Evolutionary conservation across 768 basidiomycete species (phyloP), one percentile per base, ranked within the genome.

Genomic region (Podaxis pistillaris): DNA sequence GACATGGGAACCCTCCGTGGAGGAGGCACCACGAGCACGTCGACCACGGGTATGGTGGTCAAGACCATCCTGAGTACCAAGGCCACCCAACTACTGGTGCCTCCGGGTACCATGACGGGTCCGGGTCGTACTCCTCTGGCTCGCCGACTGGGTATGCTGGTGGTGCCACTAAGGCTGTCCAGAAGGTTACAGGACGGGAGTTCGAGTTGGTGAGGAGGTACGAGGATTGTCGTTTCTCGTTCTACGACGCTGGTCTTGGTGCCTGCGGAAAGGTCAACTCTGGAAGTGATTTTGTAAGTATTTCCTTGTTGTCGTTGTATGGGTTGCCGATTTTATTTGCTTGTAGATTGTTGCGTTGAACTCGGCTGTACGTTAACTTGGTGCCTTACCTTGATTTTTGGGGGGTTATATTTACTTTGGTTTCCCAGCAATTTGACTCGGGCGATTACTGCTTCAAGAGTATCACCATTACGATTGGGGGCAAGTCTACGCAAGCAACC

Each of bases 381-480:
- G 24, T 26, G 28, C 15, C 30, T 30, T 24, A 3, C 36, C 38
- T 17, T 37, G 53, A 19, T 49, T 33, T 30, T 17, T 30, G 1
- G 0, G 33, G 33, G 8, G 33, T 9, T 33, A 9, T 33, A 33
- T 3, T 33, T 33, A 33, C 54, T 50, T 59, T 56, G 55, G 61
- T 46, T 49, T 60, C 67, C 19, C 69, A 88, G 86, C 84, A 89
- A 83, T 91, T 73, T 74, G 78, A 76, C 56, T 74, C 68, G n/a
- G 73, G 78, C 26, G 75, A 68, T 58, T 69, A 83, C 65, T 93
- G 91, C 69, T 83, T 75, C 72, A 76, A 87, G 74, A 73, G 62
- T 59, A 87, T 94, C 67, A 84, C 81, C 24, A 87, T 94, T 67
- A 75, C 76, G 2, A 83, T 76, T 70, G 76, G 79, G 44, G 91